A percentile compares a stretch with the other conserved stretches of the same genome.
phyloP scores from a whole-genome alignment of 1,284 basidiomycete genomes.

The Pseudozyma sp. region DNA sequence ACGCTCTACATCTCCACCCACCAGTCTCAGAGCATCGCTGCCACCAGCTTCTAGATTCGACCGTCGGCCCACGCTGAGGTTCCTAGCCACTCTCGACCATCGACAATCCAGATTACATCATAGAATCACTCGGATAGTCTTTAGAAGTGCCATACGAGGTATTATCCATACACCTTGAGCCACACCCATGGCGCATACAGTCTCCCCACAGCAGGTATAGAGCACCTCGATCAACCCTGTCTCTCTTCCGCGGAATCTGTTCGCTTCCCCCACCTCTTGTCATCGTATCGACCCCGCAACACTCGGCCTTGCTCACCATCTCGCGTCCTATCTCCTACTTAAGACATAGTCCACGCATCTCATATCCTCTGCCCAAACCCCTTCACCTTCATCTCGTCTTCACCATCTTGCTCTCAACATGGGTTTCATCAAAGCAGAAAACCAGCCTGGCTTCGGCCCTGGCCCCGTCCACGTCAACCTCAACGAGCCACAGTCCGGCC shows the following conservation, averaged over 20 bases:
- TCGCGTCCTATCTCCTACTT: not conserved
- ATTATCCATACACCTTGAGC: not conserved
- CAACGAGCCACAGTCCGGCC: constrained; percentile 37
- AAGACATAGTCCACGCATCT: too few species aligned
- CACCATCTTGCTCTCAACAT: constrained; percentile 2
- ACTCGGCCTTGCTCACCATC: not conserved
- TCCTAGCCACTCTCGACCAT: too few species aligned
- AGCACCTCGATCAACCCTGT: not conserved
- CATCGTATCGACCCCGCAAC: not conserved
- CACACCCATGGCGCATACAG: constrained; percentile 5
- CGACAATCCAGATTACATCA: too few species aligned
- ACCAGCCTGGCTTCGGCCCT: constrained; percentile 33
- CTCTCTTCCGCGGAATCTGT: not conserved
- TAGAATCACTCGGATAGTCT: too few species aligned
- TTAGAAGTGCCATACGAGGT: too few species aligned
- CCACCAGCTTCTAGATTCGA: too few species aligned
- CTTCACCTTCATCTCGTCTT: not conserved
- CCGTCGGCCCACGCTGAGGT: too few species aligned
- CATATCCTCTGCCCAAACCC: not conserved
- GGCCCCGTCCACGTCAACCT: constrained; percentile 31
- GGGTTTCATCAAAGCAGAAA: constrained; percentile 52
- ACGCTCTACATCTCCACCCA: too few species aligned
- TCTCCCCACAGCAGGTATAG: constrained; percentile 6
- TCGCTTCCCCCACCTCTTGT: too few species aligned
- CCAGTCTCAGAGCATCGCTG: too few species aligned